Evolutionary conservation across 2,329 filamentous ascomycete species (phyloP), one percentile per base, ranked within the genome.

Genomic region (Microdochium nivale): DNA sequence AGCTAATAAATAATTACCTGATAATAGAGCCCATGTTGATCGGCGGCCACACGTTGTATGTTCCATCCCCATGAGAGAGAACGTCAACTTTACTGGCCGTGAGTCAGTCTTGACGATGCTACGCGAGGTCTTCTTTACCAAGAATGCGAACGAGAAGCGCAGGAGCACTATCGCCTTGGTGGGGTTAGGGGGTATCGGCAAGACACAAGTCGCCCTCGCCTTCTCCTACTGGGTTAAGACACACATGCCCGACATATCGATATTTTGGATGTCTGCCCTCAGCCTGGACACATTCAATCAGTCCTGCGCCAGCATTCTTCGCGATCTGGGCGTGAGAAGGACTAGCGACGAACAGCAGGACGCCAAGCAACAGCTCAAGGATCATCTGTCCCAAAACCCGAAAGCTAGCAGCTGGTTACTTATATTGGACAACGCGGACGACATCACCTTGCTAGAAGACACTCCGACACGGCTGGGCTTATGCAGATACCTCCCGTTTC

Each of bases 391-490:
- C 35, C 49, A 54, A 3, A 56, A 61, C n/a, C 52, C 35, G 11
- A 14, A 14, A n/a, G 53, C 47, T 1, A 60, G 63, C 1, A 53
- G 53, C 1, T 76, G 70, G 73, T 59, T 76, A 1, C 51, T 75
- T 43, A 59, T 77, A 37, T 49, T 76, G 16, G 71, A 77, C 51
- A 76, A 74, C 48, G 69, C 68, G 14, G 70, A 76, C 51, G 68
- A 76, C 51, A 48, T 48, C 3, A 52, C 64, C 2, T 51, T 72
- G 60, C 63, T 35, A 59, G 55, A 1, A 61, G 58, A 50, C 2
- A 50, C 69, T 23, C 9, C 52, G 7, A 37, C n/a, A n/a, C n/a
- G n/a, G n/a, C n/a, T 54, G 30, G 53, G 58, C 21, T 46, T 70
- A n/a, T 49, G 55, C 10, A 43, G 62, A 16, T 67, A 66, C 51